Conservation (phyloP, 345 rosid genomes). For the Dipteronia dyeriana region DNA sequence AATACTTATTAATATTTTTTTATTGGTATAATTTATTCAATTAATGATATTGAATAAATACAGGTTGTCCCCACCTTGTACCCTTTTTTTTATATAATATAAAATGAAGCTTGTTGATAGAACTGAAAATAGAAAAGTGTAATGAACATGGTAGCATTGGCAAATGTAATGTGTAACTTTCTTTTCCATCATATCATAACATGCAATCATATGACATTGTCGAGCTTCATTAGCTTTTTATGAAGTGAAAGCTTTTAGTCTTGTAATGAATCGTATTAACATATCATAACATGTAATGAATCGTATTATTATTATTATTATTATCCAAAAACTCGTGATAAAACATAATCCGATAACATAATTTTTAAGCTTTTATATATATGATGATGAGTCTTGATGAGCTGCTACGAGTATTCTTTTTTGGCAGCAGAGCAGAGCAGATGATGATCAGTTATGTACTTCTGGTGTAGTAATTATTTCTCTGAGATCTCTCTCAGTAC, state of each 20-base stretch:
- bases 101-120: background rate
- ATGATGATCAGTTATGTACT: background rate
- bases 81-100: no score
- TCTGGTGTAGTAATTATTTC: background rate
- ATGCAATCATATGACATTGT: conserved; percentile 9
- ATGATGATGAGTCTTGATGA: background rate
- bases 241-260: background rate
- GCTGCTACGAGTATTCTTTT: background rate
- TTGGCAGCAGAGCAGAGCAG: background rate
- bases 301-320: no score
- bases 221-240: background rate
- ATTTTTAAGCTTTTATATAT: no score
- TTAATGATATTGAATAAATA: conserved; percentile 6
- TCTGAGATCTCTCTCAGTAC: background rate
- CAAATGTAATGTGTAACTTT: background rate
- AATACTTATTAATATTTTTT: background rate
- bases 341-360: no score
- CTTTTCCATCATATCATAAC: background rate
- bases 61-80: background rate
- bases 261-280: no score
- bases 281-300: no score
- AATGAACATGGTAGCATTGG: background rate
- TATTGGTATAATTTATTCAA: background rate
- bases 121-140: background rate
- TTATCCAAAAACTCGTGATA: no score